Evolutionary conservation across 2,329 filamentous ascomycete genomes (phyloP).

Genomic region (Aspergillus candidus): DNA sequence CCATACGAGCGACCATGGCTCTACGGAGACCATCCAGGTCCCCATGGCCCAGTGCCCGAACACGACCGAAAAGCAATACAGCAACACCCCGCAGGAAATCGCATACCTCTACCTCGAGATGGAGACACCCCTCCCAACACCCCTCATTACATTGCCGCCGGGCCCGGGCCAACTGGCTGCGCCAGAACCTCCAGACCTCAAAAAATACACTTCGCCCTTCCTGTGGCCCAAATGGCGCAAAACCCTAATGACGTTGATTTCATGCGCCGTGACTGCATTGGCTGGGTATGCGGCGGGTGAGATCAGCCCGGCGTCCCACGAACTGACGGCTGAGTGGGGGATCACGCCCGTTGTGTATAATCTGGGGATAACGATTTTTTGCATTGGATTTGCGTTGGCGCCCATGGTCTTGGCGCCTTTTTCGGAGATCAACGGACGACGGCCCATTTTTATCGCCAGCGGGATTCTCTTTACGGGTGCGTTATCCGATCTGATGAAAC

Average conservation of each 20-base stretch:
- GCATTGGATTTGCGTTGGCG: constrained; percentile 69
- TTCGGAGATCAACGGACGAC: constrained; percentile 79
- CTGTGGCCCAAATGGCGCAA: constrained; percentile 67
- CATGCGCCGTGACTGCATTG: constrained; percentile 67
- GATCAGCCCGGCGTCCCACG: constrained; percentile 62
- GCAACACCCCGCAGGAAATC: constrained; percentile 30
- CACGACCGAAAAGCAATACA: too few species aligned
- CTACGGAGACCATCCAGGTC: too few species aligned
- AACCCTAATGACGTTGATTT: constrained; percentile 62
- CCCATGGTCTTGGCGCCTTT: constrained; percentile 87
- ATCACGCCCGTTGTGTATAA: constrained; percentile 62
- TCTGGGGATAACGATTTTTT: constrained; percentile 75
- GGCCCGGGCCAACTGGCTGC: constrained; percentile 30
- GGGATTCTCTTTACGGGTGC: constrained; percentile 62
- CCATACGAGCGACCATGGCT: too few species aligned
- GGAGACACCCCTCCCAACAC: constrained; percentile 52
- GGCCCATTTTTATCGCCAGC: constrained; percentile 71
- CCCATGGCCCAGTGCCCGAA: too few species aligned
- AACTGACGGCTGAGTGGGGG: constrained; percentile 61
- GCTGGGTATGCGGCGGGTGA: constrained; percentile 77
- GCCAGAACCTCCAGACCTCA: constrained; percentile 60
- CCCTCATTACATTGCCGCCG: constrained; percentile 28
- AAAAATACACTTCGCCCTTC: constrained; percentile 63
- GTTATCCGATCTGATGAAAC: background rate
- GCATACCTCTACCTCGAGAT: constrained; percentile 57